A percentile compares a stretch with the other conserved stretches of the same genome.
Evolutionary conservation across 345 rosid species (phyloP).

Genomic region (Lagerstroemia speciosa): DNA sequence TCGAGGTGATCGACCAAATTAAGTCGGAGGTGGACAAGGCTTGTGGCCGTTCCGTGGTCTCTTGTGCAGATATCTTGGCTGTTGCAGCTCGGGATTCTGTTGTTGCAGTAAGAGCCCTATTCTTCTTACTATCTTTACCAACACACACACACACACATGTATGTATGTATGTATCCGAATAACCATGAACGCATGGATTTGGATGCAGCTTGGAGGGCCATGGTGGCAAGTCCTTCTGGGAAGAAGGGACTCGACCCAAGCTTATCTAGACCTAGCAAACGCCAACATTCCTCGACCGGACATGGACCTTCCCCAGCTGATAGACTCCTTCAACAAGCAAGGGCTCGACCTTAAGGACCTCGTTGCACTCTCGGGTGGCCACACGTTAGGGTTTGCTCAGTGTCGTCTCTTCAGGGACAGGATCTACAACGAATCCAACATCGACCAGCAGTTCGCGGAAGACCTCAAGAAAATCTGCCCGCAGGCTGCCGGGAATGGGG

Average conservation of each 20-base stretch:
- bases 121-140: too few species aligned
- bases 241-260: slow-evolving; percentile 38
- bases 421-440: slow-evolving; percentile 24
- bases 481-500: slow-evolving; percentile 8
- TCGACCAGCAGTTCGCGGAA: slow-evolving; percentile 24
- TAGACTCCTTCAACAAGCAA: slow-evolving; percentile 27
- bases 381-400: slow-evolving; percentile 34
- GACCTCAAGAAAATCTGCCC: slow-evolving; percentile 25
- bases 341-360: slow-evolving; percentile 35
- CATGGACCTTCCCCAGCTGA: slow-evolving; percentile 29
- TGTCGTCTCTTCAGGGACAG: slow-evolving; percentile 21
- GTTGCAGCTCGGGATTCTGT: slow-evolving; percentile 61
- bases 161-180: too few species aligned
- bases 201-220: slow-evolving; percentile 39
- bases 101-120: slow-evolving; percentile 24
- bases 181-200: background rate
- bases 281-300: slow-evolving; percentile 24
- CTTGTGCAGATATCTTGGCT: slow-evolving; percentile 60
- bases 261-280: slow-evolving; percentile 21
- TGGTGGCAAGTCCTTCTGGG: slow-evolving; percentile 34
- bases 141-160: too few species aligned
- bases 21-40: slow-evolving; percentile 42
- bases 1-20: slow-evolving; percentile 52
- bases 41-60: slow-evolving; percentile 42
- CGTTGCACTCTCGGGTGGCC: slow-evolving; percentile 47